Base-by-base conservation (phyloP, 257 asterid genomes). In the Solanum pennellii region DNA sequence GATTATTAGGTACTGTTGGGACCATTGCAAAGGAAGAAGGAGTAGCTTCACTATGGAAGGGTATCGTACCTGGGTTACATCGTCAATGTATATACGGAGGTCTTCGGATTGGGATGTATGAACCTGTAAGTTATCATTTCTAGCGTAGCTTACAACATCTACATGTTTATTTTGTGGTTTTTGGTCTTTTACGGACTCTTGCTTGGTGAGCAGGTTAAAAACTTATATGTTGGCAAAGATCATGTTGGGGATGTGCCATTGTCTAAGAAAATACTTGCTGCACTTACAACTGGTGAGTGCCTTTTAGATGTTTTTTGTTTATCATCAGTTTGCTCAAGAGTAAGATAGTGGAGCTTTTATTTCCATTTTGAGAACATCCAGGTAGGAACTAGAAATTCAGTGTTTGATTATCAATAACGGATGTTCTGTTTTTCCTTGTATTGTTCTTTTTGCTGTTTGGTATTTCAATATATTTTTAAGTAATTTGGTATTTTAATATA, bases 1-100 rank as follows among this genome's bases (percentile, higher is more conserved):
- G 99, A 62, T 89, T 97, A 91, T 88, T 97, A 83, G 99, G 99
- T 77, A 97, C 99, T 0, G 99, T 97, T 75, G 98, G 98, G 65
- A 97, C 99, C 88, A 95, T 97, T 90, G 99, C 99, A 6, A 95
- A 92, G 86, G 99, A 97, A 91, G 99, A 97, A 92, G 99, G 99
- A 83, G 45, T 94, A 49, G 72, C 94, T 85, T 87, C 99, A 9
- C 86, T 97, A 9, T 97, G 99, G 99, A 97, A 97, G 88, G 99
- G 99, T 72, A 93, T 97, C 80, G 98, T 97, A 12, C 99, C 99
- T 1, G 99, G 99, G 52, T 90, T 97, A 68, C 99, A 97, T 87
- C 97, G 99, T 18, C 99, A 97, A 85, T 97, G 99, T 82, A 91
- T 97, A 73, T 96, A 89, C 56, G 99, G 99, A 87, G 99, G 99